A percentile compares a stretch with the other conserved stretches of the same genome.
phyloP scores from a whole-genome alignment of 441 rosid species.

The Euphorbia celastroides region DNA sequence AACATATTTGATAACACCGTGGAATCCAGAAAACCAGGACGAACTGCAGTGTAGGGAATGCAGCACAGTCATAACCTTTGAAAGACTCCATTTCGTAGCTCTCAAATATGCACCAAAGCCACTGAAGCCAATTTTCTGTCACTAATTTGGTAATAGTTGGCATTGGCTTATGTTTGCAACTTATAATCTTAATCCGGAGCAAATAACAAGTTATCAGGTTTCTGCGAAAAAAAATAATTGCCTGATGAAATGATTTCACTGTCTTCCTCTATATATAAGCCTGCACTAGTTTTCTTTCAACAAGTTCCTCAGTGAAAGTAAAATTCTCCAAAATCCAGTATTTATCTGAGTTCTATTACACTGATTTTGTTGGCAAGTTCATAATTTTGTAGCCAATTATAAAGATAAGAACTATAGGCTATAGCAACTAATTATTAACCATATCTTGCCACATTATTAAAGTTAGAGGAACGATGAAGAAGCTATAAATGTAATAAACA shows the following conservation, averaged over 20 bases:
- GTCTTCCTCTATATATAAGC: not conserved
- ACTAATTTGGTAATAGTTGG: not conserved
- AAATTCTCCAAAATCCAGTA: slow-evolving; percentile 2
- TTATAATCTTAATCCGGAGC: not conserved
- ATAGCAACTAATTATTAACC: not conserved
- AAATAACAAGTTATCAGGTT: not conserved
- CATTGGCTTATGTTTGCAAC: too few species aligned
- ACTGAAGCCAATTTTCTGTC: not conserved
- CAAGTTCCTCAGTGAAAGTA: too few species aligned
- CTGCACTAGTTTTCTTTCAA: not conserved
- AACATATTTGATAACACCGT: not conserved
- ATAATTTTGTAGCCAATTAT: not conserved
- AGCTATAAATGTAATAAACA: not conserved
- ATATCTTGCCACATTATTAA: too few species aligned
- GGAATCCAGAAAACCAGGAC: not conserved
- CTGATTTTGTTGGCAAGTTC: not conserved
- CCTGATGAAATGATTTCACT: not conserved
- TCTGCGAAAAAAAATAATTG: not conserved
- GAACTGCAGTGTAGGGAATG: not conserved
- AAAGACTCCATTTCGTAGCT: not conserved
- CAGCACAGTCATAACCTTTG: not conserved
- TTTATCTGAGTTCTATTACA: not conserved
- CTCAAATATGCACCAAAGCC: not conserved
- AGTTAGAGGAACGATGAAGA: not conserved
- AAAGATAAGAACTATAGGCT: not conserved